phyloP scores from a whole-genome alignment of 139 green algal species.

The Chlorella sp. region DNA sequence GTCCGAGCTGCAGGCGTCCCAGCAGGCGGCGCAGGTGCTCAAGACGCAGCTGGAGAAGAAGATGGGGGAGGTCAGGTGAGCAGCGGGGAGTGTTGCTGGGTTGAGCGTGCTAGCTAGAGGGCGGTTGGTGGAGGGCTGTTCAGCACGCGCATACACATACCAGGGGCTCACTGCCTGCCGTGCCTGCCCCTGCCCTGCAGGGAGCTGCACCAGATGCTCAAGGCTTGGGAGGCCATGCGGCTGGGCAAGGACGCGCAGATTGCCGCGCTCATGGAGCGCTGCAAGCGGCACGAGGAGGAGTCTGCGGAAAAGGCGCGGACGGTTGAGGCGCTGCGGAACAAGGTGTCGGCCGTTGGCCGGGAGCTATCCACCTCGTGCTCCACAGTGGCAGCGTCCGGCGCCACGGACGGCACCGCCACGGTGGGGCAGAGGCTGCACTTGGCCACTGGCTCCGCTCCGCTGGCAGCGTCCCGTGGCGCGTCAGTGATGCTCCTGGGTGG shows the following conservation, averaged over 20 bases:
- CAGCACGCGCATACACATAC: too few relatives aligned
- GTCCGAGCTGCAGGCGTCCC: background rate
- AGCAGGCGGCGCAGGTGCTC: background rate
- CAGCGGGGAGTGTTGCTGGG: too few relatives aligned
- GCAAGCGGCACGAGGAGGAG: slow-evolving; percentile 60
- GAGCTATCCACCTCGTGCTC: too few relatives aligned
- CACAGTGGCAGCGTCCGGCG: too few relatives aligned
- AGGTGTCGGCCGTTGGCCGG: slow-evolving; percentile 16
- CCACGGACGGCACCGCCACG: too few relatives aligned
- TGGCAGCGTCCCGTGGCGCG: too few relatives aligned
- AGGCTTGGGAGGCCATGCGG: slow-evolving; percentile 68
- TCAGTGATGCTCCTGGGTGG: too few relatives aligned
- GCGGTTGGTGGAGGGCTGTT: too few relatives aligned
- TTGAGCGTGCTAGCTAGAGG: too few relatives aligned
- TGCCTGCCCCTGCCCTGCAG: slow-evolving; percentile 9
- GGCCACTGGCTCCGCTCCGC: too few relatives aligned
- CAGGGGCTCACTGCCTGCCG: too few relatives aligned
- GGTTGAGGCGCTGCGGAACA: slow-evolving; percentile 46
- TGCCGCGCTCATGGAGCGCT: slow-evolving; percentile 50
- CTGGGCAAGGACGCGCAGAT: slow-evolving; percentile 69
- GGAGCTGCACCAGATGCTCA: slow-evolving; percentile 64
- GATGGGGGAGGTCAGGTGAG: background rate
- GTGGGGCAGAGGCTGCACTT: too few relatives aligned
- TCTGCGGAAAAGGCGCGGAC: slow-evolving; percentile 49
- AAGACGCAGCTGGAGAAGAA: background rate